Evolutionary conservation across 1,284 basidiomycete species (phyloP), one percentile per base, ranked within the genome.

Genomic region (Takashimella tepidaria): DNA sequence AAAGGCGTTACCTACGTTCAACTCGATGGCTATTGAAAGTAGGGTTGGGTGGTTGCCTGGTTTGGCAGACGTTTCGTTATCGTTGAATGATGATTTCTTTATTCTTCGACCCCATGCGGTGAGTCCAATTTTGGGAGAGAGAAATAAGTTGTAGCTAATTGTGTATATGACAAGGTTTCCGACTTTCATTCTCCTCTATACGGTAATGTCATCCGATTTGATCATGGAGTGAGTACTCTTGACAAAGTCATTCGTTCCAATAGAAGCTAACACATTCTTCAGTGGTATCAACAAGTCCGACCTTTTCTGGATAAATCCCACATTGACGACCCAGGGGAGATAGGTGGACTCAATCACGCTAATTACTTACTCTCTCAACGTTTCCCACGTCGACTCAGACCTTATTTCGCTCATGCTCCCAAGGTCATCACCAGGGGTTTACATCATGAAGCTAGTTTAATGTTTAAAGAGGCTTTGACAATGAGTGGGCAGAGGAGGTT

Each of bases 31-130:
- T 1, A 74, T 75, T 47, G 73, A 75, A 49, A 65, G 62, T 41
- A 54, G 71, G 6, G 53, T 74, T 4, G 69, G 69, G 0, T 74
- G 71, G 65, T 49, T 74, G 10, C 70, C 68, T 10, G 73, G 68
- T 4, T 51, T 75, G n/a, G 57, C 63, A 21, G 69, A 72, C 22
- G 67, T 70, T 1, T 61, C 62, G 0, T 50, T 74, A 1, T 61
- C 70, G 0, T 55, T 73, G 40, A 75, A 74, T 53, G 72, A 74
- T 52, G 72, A 74, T 48, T 70, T 72, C 41, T 74, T 74, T 60
- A 48, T 73, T 0, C 57, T 73, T 11, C 60, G 57, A 22, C 64
- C 63, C 0, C 65, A 70, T 58, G 64, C 67, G 2, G 66, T 69
- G n/a, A 52, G 60, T 55, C 12, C 11, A 20, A 10, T 24, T 5